Evolutionary conservation across 1,139 yeast species (phyloP).

Genomic region (Blastobotrys aristatus): DNA sequence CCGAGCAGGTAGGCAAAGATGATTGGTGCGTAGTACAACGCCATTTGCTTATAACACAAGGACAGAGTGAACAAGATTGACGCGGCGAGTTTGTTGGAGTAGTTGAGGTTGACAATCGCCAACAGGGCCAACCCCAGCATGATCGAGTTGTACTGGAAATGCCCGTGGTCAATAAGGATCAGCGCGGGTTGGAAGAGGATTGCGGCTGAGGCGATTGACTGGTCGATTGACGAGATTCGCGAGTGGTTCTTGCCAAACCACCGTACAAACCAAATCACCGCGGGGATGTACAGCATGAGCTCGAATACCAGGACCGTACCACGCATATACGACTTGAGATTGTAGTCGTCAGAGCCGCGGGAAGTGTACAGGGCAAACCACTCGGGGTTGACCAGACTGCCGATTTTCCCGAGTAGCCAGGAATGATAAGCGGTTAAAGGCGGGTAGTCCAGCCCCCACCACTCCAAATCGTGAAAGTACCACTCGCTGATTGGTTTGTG

Average conservation of each 20-base stretch:
- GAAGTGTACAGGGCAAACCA: conserved; percentile 78
- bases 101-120: conserved; percentile 58
- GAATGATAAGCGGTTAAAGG: conserved; percentile 95
- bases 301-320: conserved; percentile 74
- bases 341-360: conserved; percentile 66
- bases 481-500: conserved; percentile 69
- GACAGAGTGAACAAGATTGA: conserved; percentile 78
- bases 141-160: conserved; percentile 89
- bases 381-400: conserved; percentile 50
- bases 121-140: conserved; percentile 83
- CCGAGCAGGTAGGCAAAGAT: conserved; percentile 73
- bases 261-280: conserved; percentile 57
- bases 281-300: conserved; percentile 69
- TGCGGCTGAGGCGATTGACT: conserved; percentile 67
- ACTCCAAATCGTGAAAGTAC: conserved; percentile 84
- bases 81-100: conserved; percentile 59
- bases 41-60: conserved; percentile 90
- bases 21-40: conserved; percentile 85
- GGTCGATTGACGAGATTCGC: conserved; percentile 52
- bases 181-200: conserved; percentile 74
- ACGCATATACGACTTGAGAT: conserved; percentile 79
- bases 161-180: conserved; percentile 90
- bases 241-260: conserved; percentile 51
- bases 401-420: conserved; percentile 70
- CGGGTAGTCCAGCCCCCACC: conserved; percentile 98